Evolutionary conservation across 139 green algal species (phyloP).

Genomic region (Volvox reticuliferus): DNA sequence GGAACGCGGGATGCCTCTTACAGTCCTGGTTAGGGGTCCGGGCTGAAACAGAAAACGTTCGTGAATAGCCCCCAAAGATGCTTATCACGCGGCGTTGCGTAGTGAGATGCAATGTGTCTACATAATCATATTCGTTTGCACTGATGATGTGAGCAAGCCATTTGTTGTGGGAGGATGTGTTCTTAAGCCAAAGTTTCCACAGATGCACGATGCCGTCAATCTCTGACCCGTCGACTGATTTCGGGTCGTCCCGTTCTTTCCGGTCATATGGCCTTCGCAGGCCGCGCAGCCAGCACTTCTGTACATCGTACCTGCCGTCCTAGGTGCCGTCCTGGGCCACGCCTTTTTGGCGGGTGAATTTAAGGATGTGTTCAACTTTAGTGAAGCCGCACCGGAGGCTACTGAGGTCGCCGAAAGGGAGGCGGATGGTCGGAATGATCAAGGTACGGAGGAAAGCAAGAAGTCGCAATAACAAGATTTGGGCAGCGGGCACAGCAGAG

Average conservation of each 20-base stretch:
- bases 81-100: not conserved
- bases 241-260: not conserved
- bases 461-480: constrained; percentile 8
- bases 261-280: constrained; percentile 14
- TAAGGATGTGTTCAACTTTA: constrained; percentile 40
- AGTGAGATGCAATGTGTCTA: not conserved
- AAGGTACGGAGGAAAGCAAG: not conserved
- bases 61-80: not conserved
- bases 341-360: constrained; percentile 75
- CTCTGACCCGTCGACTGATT: too few species aligned
- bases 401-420: not conserved
- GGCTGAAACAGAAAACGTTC: not conserved
- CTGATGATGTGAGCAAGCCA: too few species aligned
- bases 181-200: not conserved
- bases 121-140: not conserved
- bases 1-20: too few species aligned
- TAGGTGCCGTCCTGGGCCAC: constrained; percentile 77
- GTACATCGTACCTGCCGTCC: constrained; percentile 97
- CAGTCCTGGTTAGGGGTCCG: too few species aligned
- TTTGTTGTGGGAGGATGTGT: not conserved
- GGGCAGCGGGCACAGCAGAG: too few species aligned
- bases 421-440: not conserved
- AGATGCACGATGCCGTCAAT: not conserved
- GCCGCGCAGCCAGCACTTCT: constrained; percentile 96
- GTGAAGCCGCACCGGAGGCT: constrained; percentile 5